Base-by-base conservation (phyloP, 2,329 filamentous ascomycete species). In the Mariannaea sp. region DNA sequence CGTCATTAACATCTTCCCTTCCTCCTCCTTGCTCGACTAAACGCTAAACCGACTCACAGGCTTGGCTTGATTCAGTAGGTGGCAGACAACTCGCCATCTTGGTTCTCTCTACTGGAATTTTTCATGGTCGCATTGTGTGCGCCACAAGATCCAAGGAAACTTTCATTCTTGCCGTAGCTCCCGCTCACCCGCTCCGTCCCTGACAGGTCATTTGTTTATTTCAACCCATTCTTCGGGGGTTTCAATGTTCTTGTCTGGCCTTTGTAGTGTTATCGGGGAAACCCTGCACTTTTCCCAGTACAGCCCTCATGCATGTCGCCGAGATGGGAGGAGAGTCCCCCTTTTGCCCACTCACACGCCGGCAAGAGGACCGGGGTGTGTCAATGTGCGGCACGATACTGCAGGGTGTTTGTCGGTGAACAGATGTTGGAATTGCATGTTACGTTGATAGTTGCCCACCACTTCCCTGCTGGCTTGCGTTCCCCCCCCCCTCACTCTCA, bases 281-380 rank as follows among this genome's bases (percentile, higher is more conserved):
- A 26, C 56, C 39, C 32, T 35, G 44, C 36, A 29, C n/a, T 43
- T 36, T 49, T 36, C 43, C n/a, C n/a, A n/a, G n/a, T n/a, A n/a
- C n/a, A n/a, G n/a, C n/a, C n/a, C 22, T 57, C 36, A 53, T 33
- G 24, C 41, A 41, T 52, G 35, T 56, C 49, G 41, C 47, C 42
- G 29, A 46, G 30, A 29, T 47, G 19, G 45, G 27, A 19, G 30
- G 12, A 53, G 14, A 26, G 24, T 32, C 24, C 32, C 30, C 17
- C 39, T 16, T n/a, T 14, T 20, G 41, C 35, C 24, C 41, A 41
- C 24, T 19, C 33, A 26, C 14, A 7, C 38, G 36, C 35, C 32
- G 35, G 24, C 16, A 36, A 27, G 39, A 42, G 33, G 29, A 32
- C 39, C 33, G 30, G 39, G 47, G 47, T 49, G 38, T 43, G 19